A percentile compares a stretch with the other conserved stretches of the same genome.
Evolutionary conservation across 192 early-diverging fungal species (phyloP).

Genomic region (Linnemannia hyalina): DNA sequence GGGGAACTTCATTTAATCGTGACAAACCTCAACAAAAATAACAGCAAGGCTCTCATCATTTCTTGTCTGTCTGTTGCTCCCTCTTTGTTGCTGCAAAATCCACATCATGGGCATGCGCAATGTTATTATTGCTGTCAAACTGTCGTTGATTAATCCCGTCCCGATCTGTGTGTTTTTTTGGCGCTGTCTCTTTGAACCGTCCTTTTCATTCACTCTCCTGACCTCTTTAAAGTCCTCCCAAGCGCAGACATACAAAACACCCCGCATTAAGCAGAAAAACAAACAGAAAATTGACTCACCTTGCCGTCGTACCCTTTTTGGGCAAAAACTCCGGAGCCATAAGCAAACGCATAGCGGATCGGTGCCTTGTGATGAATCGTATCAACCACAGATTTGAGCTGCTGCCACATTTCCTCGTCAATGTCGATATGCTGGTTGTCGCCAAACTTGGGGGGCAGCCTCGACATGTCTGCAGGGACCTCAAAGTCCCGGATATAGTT

Average conservation of each 20-base stretch:
- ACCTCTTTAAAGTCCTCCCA: background rate
- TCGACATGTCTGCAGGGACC: constrained; percentile 54
- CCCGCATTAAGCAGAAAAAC: background rate
- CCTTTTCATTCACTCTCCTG: background rate
- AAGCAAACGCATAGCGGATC: constrained; percentile 90
- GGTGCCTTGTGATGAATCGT: constrained; percentile 64
- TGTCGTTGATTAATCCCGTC: background rate
- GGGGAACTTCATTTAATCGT: background rate
- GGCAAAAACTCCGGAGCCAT: constrained; percentile 94
- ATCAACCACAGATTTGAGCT: constrained; percentile 62
- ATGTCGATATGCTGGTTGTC: constrained; percentile 72
- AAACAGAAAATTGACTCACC: constrained; percentile 37
- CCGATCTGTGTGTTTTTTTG: background rate
- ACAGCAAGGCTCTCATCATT: background rate
- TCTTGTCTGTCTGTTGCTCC: background rate
- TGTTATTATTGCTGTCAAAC: background rate
- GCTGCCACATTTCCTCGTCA: constrained; percentile 63
- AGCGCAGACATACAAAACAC: background rate
- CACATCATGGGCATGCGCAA: background rate
- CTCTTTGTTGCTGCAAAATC: background rate
- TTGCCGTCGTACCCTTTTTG: constrained; percentile 84
- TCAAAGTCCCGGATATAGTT: constrained; percentile 54
- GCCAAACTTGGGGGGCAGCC: constrained; percentile 66
- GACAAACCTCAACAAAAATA: constrained; percentile 6
- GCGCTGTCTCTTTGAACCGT: background rate